Evolutionary conservation across 768 basidiomycete genomes (phyloP), one percentile per base, ranked within the genome.

Genomic region (Udeniomyces megalosporus): DNA sequence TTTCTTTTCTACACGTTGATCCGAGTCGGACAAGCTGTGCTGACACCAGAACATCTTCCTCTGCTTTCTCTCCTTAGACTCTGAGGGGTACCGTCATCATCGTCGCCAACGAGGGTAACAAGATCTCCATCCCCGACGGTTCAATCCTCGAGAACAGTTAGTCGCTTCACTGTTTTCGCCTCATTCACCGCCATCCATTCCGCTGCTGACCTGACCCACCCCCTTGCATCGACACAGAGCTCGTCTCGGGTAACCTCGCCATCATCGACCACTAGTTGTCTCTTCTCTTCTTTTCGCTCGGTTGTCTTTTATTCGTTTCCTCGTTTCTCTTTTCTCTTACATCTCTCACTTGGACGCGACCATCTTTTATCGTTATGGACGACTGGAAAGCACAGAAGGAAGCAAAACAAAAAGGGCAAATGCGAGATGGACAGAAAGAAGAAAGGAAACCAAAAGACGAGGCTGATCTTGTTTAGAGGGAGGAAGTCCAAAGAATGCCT

Each of bases 41-140:
- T n/a, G n/a, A n/a, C n/a, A n/a, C n/a, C n/a, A n/a, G n/a, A n/a
- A n/a, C n/a, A 11, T 28, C 38, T 15, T 56, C 15, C 35, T 31
- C n/a, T 22, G 7, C 31, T 17, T 12, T 56, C 38, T 57, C 24
- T 32, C 45, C 22, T 38, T 22, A 57, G 55, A 86, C 85, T 28
- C 79, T 93, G 50, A 82, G 85, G 29, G 89, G 90, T 6, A 93
- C 90, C 35, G 89, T 92, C 69, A 91, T 93, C 68, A 80, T 86
- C 61, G 84, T 86, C 63, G 84, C 87, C 64, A 86, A 85, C 69
- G 86, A 89, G 71, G 84, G 85, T 28, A 81, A 83, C 72, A 78
- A 82, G 68, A 89, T 91, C 64, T 82, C 85, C 70, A 84, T 90
- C 66, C 86, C 86, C 2, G 86, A 89, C 70, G 85, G 86, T 2